Evolutionary conservation across 2,329 filamentous ascomycete genomes (phyloP).

Genomic region (Tolypocladium inflatum): DNA sequence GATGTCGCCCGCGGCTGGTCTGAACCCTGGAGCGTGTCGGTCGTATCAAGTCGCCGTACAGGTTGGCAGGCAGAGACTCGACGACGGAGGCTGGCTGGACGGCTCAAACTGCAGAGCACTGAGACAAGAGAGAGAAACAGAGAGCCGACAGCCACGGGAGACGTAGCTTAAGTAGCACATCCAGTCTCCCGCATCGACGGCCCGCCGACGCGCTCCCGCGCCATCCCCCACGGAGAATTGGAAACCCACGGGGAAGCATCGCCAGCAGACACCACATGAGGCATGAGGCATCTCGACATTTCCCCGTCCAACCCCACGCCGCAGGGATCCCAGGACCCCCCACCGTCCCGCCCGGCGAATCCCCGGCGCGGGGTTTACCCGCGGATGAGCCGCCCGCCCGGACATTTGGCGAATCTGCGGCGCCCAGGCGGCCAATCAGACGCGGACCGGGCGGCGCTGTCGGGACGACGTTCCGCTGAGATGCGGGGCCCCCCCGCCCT

Average conservation of each 20-base stretch:
- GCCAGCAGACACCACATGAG: too few species aligned
- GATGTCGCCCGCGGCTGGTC: too few species aligned
- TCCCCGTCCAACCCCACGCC: too few species aligned
- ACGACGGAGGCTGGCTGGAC: too few species aligned
- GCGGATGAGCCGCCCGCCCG: background rate
- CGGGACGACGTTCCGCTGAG: background rate
- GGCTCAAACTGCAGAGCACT: too few species aligned
- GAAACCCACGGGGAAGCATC: background rate
- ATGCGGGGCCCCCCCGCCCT: background rate
- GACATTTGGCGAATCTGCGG: background rate
- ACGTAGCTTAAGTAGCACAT: background rate
- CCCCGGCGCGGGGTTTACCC: background rate
- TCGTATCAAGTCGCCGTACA: too few species aligned
- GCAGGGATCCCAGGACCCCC: background rate
- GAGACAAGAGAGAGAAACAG: too few species aligned
- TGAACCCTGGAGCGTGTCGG: too few species aligned
- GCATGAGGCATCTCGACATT: too few species aligned
- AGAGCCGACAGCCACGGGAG: background rate
- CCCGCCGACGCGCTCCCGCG: background rate
- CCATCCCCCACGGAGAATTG: background rate
- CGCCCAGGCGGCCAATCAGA: background rate
- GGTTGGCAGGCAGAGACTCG: too few species aligned
- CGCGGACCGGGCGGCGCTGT: background rate
- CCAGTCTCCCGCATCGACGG: background rate
- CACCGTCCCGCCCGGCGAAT: background rate